These are phyloP conservation scores for Pichia sp. DNA, from an alignment of 1,139 yeast species.

Conservation along the genomic window DNA sequence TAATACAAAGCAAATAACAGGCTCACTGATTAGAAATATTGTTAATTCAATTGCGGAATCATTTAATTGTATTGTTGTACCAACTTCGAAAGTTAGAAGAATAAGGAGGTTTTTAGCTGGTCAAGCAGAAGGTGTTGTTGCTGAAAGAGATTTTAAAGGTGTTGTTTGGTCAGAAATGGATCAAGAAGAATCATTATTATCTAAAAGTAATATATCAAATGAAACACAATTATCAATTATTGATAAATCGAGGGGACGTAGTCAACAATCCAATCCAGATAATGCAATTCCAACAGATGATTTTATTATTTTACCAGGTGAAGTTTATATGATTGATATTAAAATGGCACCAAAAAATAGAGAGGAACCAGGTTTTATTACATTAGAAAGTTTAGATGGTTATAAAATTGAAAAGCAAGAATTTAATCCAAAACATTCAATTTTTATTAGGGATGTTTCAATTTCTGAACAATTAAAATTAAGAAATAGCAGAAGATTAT, in stretches of 20 bases:
- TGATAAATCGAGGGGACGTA: slow-evolving; percentile 29
- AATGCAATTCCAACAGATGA: slow-evolving; percentile 71
- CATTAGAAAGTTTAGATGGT: slow-evolving; percentile 59
- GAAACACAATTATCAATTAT: slow-evolving; percentile 37
- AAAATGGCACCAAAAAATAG: slow-evolving; percentile 59
- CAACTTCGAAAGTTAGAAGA: slow-evolving; percentile 89
- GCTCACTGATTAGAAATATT: slow-evolving; percentile 59
- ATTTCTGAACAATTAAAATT: slow-evolving; percentile 67
- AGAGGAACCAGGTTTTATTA: slow-evolving; percentile 56
- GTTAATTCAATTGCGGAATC: slow-evolving; percentile 79
- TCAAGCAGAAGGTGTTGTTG: slow-evolving; percentile 86
- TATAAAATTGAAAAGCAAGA: slow-evolving; percentile 49
- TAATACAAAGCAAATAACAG: slow-evolving; percentile 40
- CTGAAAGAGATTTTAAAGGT: slow-evolving; percentile 88
- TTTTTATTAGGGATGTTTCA: slow-evolving; percentile 81
- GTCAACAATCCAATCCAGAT: slow-evolving; percentile 27
- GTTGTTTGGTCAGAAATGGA: slow-evolving; percentile 85
- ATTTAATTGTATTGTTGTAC: slow-evolving; percentile 78
- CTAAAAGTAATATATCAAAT: slow-evolving; percentile 32
- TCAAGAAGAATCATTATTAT: slow-evolving; percentile 59
- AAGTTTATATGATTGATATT: slow-evolving; percentile 80
- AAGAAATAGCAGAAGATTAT: slow-evolving; percentile 64
- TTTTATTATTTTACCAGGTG: slow-evolving; percentile 69
- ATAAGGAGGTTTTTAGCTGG: slow-evolving; percentile 92
- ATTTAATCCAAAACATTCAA: slow-evolving; percentile 59